Evolutionary conservation across 768 basidiomycete species (phyloP).

Genomic region (Vishniacozyma victoriae): DNA sequence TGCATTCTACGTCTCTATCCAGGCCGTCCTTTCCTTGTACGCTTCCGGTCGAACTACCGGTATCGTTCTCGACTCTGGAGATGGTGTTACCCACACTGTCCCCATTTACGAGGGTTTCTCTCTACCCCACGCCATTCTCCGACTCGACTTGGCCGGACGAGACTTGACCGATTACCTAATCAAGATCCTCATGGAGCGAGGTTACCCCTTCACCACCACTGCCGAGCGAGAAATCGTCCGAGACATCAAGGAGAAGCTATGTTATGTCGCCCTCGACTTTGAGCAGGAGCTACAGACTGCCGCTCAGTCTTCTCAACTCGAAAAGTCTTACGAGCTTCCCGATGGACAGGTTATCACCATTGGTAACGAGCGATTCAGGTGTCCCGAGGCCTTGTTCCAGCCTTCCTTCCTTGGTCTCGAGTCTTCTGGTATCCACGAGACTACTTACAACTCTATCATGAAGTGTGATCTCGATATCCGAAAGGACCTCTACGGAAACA

Average conservation of each 20-base stretch:
- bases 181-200: conserved; percentile 64
- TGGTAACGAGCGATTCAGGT: conserved; percentile 79
- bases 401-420: conserved; percentile 71
- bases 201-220: conserved; percentile 88
- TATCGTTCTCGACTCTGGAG: conserved; percentile 91
- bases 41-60: conserved; percentile 90
- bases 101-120: conserved; percentile 92
- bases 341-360: conserved; percentile 92
- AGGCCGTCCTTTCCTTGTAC: conserved; percentile 84
- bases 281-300: conserved; percentile 89
- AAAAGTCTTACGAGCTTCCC: conserved; percentile 91
- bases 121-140: conserved; percentile 86
- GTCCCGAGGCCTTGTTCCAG: conserved; percentile 62
- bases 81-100: conserved; percentile 92
- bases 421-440: conserved; percentile 86
- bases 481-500: conserved; percentile 67
- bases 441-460: conserved; percentile 67
- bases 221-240: conserved; percentile 91
- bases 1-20: conserved; percentile 86
- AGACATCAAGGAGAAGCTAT: conserved; percentile 96
- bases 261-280: conserved; percentile 90
- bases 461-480: conserved; percentile 60
- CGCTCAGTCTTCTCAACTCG: conserved; percentile 77
- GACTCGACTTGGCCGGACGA: conserved; percentile 85
- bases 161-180: conserved; percentile 62